Evolutionary conservation across 106 monocot genomes (phyloP).

Genomic region (Acanthochlamys bracteata): DNA sequence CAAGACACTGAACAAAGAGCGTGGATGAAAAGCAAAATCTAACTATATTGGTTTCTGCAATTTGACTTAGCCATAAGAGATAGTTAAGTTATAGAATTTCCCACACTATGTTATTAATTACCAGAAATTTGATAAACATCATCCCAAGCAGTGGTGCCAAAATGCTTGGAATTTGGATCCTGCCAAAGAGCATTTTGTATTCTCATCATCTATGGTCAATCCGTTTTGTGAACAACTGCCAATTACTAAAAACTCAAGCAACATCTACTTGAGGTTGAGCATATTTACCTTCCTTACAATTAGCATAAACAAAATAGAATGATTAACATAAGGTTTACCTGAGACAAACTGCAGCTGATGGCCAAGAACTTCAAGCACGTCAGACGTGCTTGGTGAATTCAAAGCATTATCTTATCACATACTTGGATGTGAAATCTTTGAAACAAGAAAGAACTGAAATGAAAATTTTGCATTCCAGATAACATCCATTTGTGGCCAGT

Average conservation of each 20-base stretch:
- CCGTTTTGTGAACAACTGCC: not conserved
- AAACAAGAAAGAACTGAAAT: no score
- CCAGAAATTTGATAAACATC: slow-evolving; percentile 91
- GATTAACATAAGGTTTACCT: slow-evolving; percentile 24
- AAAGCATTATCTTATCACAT: slow-evolving; percentile 7
- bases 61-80: not conserved
- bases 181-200: slow-evolving; percentile 10
- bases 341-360: slow-evolving; percentile 70
- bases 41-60: not conserved
- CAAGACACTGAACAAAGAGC: not conserved
- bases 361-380: slow-evolving; percentile 63
- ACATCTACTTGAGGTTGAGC: not conserved
- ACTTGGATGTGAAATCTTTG: not conserved
- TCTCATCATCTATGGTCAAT: not conserved
- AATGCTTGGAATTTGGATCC: slow-evolving; percentile 99
- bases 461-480: no score
- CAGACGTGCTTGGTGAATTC: slow-evolving; percentile 78
- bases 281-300: not conserved
- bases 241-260: not conserved
- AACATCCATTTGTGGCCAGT: no score
- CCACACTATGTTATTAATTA: slow-evolving; percentile 16
- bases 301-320: not conserved
- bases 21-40: not conserved
- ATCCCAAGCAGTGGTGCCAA: slow-evolving; percentile 98
- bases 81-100: not conserved